Evolutionary conservation across 1,284 basidiomycete species (phyloP), one percentile per base, ranked within the genome.

Genomic region (Ustilago xerochloae): DNA sequence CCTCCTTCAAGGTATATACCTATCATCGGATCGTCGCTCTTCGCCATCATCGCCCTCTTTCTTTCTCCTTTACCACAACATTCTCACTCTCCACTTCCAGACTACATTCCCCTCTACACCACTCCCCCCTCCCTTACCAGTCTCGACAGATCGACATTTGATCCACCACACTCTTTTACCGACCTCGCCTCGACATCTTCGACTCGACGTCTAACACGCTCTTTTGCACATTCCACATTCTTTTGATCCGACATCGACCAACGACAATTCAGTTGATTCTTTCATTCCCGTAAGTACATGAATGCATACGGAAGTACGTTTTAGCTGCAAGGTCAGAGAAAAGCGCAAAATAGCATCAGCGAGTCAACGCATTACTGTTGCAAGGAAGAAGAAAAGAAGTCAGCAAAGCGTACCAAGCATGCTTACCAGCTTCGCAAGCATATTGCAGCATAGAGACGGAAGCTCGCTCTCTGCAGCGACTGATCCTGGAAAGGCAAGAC

Each of bases 191-290:
- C 51, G 60, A n/a, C 60, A 51, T n/a, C n/a, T 36, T 48, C 45
- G 26, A 43, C 43, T 59, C 60, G 60, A 63, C 51, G 33, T 52
- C 46, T 39, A 49, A 53, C 60, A 68, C 65, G 60, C 60, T 68
- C 65, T 46, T 68, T 68, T 68, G 65, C 65, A 68, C 57, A 59
- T 32, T 20, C n/a, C 32, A 63, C 55, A 45, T n/a, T 63, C 59
- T 36, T 30, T 50, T 66, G 28, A 10, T 18, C 53, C 29, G 49
- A 61, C 53, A 47, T 57, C 43, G 22, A 26, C 35, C 28, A 20
- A 18, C 32, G 49, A 58, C 55, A 58, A 36, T 45, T 22, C n/a
- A 39, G 12, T 39, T 47, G 41, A 41, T 49, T 22, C 46, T 22
- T 43, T 47, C 13, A 49, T 68, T 38, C 50, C 65, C 54, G 65